Evolutionary conservation across 371 early-diverging fungal species (phyloP).

Genomic region (Mucor saturninus): DNA sequence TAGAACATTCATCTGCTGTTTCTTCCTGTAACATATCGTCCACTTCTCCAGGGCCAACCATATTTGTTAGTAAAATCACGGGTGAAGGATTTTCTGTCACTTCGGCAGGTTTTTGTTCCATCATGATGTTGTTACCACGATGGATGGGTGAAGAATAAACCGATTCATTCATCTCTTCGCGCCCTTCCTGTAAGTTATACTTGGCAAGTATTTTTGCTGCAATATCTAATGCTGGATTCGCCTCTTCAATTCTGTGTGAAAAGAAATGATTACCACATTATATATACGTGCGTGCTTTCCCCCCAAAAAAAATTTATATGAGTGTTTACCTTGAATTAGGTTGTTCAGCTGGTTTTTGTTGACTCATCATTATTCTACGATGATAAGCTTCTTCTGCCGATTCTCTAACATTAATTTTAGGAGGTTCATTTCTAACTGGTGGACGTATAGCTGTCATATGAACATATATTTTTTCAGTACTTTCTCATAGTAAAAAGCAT

Average conservation of each 20-base stretch:
- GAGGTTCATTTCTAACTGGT: background rate
- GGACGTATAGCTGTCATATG: background rate
- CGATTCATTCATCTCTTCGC: background rate
- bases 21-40: slow-evolving; percentile 78
- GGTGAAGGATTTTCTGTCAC: slow-evolving; percentile 22
- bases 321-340: slow-evolving; percentile 14
- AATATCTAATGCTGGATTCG: slow-evolving; percentile 30
- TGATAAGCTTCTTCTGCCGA: slow-evolving; percentile 78
- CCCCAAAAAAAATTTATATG: background rate
- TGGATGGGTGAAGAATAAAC: slow-evolving; percentile 10
- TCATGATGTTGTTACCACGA: too few relatives aligned
- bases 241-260: background rate
- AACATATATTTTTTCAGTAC: background rate
- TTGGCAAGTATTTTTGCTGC: slow-evolving; percentile 44
- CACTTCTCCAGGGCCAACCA: slow-evolving; percentile 74
- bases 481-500: too few relatives aligned
- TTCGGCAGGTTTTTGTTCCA: slow-evolving; percentile 19
- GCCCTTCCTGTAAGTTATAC: slow-evolving; percentile 46
- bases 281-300: too few relatives aligned
- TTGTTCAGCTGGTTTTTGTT: slow-evolving; percentile 26
- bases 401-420: slow-evolving; percentile 46
- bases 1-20: slow-evolving; percentile 76
- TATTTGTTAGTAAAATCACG: slow-evolving; percentile 65
- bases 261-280: too few relatives aligned
- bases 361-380: slow-evolving; percentile 60